phyloP scores from a whole-genome alignment of 2,329 filamentous ascomycete genomes.

The Monosporascus sp. region DNA sequence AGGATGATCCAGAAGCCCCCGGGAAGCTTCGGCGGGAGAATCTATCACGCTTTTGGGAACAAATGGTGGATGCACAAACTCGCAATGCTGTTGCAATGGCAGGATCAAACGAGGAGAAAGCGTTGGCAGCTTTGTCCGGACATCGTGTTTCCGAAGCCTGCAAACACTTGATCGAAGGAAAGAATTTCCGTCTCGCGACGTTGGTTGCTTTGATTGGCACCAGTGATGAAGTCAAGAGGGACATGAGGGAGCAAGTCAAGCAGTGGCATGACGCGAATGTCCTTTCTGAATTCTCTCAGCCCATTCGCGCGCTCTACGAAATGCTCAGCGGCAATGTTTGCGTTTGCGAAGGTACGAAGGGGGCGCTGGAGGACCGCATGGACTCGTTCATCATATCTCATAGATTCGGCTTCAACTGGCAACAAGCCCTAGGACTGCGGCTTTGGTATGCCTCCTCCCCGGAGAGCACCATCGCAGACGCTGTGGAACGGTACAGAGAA shows the following conservation, averaged over 20 bases:
- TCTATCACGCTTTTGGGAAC: constrained; percentile 63
- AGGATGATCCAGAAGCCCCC: constrained; percentile 27
- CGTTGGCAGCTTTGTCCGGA: constrained; percentile 71
- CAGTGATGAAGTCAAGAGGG: constrained; percentile 61
- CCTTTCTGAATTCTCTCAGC: constrained; percentile 79
- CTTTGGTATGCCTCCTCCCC: constrained; percentile 78
- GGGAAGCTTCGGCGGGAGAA: constrained; percentile 50
- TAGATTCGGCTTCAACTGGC: constrained; percentile 85
- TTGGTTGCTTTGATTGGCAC: constrained; percentile 77
- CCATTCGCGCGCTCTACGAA: constrained; percentile 83
- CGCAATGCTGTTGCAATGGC: constrained; percentile 52
- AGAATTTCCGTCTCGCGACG: constrained; percentile 79
- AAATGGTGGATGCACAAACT: constrained; percentile 58
- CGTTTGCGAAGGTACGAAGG: constrained; percentile 71
- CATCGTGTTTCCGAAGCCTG: constrained; percentile 81
- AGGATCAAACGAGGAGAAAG: constrained; percentile 71
- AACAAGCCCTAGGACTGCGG: constrained; percentile 84
- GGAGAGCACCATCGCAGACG: constrained; percentile 64
- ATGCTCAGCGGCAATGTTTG: constrained; percentile 84
- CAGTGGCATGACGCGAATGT: constrained; percentile 81
- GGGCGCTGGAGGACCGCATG: constrained; percentile 72
- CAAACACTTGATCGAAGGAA: constrained; percentile 67
- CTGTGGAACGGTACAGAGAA: constrained; percentile 66
- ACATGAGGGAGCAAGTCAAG: constrained; percentile 74
- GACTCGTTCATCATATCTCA: constrained; percentile 77